Base-by-base conservation (phyloP, 2,329 filamentous ascomycete species). In the Epichloe aotearoae region DNA sequence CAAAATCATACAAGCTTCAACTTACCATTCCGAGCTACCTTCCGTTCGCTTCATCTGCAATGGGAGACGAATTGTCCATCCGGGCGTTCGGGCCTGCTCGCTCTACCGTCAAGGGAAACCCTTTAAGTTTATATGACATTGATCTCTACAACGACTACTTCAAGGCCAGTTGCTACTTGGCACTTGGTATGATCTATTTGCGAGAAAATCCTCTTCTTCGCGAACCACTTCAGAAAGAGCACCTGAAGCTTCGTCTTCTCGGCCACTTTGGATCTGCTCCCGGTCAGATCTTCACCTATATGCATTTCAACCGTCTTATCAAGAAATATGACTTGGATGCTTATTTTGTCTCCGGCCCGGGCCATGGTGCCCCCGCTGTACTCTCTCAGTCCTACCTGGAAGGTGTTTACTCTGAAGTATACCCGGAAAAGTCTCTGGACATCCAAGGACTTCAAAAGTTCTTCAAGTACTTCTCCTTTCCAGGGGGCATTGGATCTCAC, bases 391-490 rank as follows among this genome's bases (percentile, higher is more conserved):
- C 82, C 14, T 90, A 87, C 59, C 75, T 90, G 14, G 86, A 90
- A 61, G 85, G 86, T 34, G 80, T 83, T 41, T 89, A 89, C 66
- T 82, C 81, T 1, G 84, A 89, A 60, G 80, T 88, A 23, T 90
- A 88, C 58, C 84, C 84, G 2, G 78, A 86, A 52, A 87, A 84
- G 69, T 77, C 80, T 2, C 77, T 85, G 58, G 79, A 86, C 61
- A 67, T 75, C 39, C 76, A 83, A 52, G 86, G 86, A 26, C 70
- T 90, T 73, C 78, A 82, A 58, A 77, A 74, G 53, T 88, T 89
- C 73, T 88, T 89, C 77, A 88, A 88, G 69, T 79, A 84, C 56
- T 90, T 90, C 69, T 88, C 84, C 1, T 89, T 89, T 67, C 86
- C 86, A 0, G 85, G 86, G 17, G 86, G 86, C 50, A 83, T 88